Evolutionary conservation across 208 protist species (phyloP).

Genomic region (Crithidia acanthocephali): DNA sequence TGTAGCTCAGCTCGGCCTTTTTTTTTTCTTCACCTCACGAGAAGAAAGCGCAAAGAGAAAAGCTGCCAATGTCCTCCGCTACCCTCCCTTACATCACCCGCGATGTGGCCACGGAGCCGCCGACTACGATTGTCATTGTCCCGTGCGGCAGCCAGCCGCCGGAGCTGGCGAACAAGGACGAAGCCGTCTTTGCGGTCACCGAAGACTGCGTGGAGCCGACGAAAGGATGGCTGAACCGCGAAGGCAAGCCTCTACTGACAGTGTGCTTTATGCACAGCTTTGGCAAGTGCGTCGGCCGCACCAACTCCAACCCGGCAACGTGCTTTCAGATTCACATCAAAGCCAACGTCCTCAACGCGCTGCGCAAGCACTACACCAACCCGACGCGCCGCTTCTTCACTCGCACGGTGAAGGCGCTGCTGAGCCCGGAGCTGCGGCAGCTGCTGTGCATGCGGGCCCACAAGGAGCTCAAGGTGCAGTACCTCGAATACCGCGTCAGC

Average conservation of each 20-base stretch:
- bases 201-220: conserved; percentile 62
- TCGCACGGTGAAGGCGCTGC: conserved; percentile 52
- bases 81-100: conserved; percentile 48
- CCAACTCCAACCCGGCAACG: conserved; percentile 43
- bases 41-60: neutral
- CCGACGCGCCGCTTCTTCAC: conserved; percentile 48
- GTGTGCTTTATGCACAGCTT: conserved; percentile 78
- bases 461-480: conserved; percentile 64
- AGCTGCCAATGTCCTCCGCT: conserved; percentile 7
- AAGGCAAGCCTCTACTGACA: conserved; percentile 53
- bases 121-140: conserved; percentile 55
- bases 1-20: too few relatives aligned
- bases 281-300: conserved; percentile 51
- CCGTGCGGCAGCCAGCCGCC: conserved; percentile 38
- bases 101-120: conserved; percentile 57
- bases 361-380: conserved; percentile 51
- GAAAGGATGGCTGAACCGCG: conserved; percentile 51
- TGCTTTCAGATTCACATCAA: conserved; percentile 71
- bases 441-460: conserved; percentile 44
- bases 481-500: conserved; percentile 61
- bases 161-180: conserved; percentile 38
- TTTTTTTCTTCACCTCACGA: neutral
- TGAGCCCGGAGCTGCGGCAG: conserved; percentile 46
- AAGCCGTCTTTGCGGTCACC: conserved; percentile 48
- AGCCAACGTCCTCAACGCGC: conserved; percentile 43